Evolutionary conservation across 176 grass and related monocot species (phyloP).

Genomic region (Cocos nucifera): DNA sequence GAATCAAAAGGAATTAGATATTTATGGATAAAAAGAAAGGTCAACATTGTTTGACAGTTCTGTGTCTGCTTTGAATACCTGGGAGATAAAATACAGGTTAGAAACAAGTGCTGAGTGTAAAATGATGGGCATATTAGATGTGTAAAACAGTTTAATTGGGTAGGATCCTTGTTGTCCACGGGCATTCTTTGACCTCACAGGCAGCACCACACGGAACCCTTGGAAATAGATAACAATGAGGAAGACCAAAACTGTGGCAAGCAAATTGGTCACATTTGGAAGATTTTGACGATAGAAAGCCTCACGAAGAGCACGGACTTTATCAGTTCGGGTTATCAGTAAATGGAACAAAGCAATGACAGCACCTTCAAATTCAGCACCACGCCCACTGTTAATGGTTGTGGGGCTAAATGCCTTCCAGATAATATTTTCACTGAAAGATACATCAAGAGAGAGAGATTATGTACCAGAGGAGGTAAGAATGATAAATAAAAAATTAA

Average conservation of each 20-base stretch:
- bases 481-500: neutral
- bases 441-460: neutral
- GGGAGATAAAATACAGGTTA: conserved; percentile 8
- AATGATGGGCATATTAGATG: conserved; percentile 10
- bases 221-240: conserved; percentile 8
- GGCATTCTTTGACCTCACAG: conserved; percentile 9
- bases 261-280: conserved; percentile 10
- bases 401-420: conserved; percentile 13
- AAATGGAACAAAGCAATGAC: conserved; percentile 8
- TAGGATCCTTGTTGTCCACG: conserved; percentile 2
- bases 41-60: neutral
- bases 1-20: neutral
- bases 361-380: conserved; percentile 15
- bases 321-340: conserved; percentile 8
- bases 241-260: conserved; percentile 6
- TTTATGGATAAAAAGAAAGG: neutral
- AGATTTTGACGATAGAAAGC: conserved; percentile 8
- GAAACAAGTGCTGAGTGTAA: conserved; percentile 8
- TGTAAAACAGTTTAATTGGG: conserved; percentile 7
- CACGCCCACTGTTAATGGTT: conserved; percentile 6
- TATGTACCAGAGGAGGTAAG: too few relatives aligned
- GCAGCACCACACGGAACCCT: conserved; percentile 8
- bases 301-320: conserved; percentile 1
- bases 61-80: neutral
- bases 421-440: conserved; percentile 7